phyloP scores from a whole-genome alignment of 257 asterid species.

The Gynochthodes officinalis region DNA sequence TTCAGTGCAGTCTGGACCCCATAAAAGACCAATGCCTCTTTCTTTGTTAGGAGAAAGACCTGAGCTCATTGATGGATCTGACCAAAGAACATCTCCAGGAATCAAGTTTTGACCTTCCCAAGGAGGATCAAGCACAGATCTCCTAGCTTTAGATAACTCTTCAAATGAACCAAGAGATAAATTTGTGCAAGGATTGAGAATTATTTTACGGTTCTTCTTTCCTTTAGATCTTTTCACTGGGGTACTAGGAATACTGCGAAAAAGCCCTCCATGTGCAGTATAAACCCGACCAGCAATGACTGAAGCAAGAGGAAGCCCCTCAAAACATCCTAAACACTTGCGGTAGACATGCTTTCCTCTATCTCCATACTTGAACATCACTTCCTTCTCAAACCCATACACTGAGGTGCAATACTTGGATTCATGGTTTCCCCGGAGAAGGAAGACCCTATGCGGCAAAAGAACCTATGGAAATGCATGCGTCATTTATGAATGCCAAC shows the following conservation, averaged over 20 bases:
- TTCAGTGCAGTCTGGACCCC: slow-evolving; percentile 98
- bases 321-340: slow-evolving; percentile 95
- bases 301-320: slow-evolving; percentile 97
- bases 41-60: slow-evolving; percentile 92
- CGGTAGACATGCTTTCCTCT: slow-evolving; percentile 90
- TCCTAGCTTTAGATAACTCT: slow-evolving; percentile 85
- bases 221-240: slow-evolving; percentile 80
- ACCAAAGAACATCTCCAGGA: slow-evolving; percentile 98
- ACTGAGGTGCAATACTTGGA: slow-evolving; percentile 97
- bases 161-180: slow-evolving; percentile 82
- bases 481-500: slow-evolving; percentile 13
- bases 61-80: slow-evolving; percentile 82
- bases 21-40: slow-evolving; percentile 93
- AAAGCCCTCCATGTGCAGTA: slow-evolving; percentile 98
- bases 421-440: slow-evolving; percentile 96
- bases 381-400: slow-evolving; percentile 96
- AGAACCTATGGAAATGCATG: slow-evolving; percentile 51
- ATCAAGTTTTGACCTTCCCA: slow-evolving; percentile 95
- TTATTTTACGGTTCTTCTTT: slow-evolving; percentile 70
- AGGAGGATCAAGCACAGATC: slow-evolving; percentile 98
- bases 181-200: slow-evolving; percentile 44
- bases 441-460: slow-evolving; percentile 76
- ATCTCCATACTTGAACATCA: slow-evolving; percentile 67
- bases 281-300: slow-evolving; percentile 75
- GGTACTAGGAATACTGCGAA: slow-evolving; percentile 59